These are phyloP conservation scores for Luvunga scandens DNA, from an alignment of 345 rosid genomes.

Conservation along the genomic window DNA sequence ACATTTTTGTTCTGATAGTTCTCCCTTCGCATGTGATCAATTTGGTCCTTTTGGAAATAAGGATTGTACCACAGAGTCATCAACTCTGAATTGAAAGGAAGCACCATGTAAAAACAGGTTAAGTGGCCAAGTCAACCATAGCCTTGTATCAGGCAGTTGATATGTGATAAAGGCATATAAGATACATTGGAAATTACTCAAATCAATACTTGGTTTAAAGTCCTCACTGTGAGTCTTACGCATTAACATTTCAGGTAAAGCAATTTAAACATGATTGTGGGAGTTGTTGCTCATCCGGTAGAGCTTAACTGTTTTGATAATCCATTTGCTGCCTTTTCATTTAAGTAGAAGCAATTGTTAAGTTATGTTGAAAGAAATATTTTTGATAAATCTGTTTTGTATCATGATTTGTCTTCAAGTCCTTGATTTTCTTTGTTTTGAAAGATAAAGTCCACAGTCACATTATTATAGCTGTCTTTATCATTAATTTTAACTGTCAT, in stretches of 20 bases:
- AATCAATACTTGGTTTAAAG: background rate
- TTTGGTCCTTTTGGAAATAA: background rate
- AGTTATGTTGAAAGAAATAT: background rate
- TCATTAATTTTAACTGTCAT: background rate
- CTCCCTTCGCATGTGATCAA: background rate
- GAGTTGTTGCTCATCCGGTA: slow-evolving; percentile 4
- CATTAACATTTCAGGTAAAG: slow-evolving; percentile 6
- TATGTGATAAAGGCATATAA: background rate
- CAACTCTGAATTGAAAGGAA: background rate
- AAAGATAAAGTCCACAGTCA: background rate
- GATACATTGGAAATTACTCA: slow-evolving; percentile 6
- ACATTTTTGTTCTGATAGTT: background rate
- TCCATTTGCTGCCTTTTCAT: background rate
- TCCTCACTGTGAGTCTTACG: background rate
- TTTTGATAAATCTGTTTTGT: background rate
- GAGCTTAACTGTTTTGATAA: background rate
- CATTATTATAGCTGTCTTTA: background rate
- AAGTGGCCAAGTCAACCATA: background rate
- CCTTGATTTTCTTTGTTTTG: background rate
- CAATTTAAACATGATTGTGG: background rate
- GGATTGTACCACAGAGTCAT: background rate
- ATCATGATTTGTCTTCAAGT: background rate
- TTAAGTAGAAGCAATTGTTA: background rate
- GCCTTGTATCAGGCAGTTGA: slow-evolving; percentile 6
- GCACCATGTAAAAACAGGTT: background rate